Percentiles rank a stretch among this genome's conserved stretches.
Evolutionary conservation across 208 protist species (phyloP).

Genomic region (Dictyostelium gargantuum): DNA sequence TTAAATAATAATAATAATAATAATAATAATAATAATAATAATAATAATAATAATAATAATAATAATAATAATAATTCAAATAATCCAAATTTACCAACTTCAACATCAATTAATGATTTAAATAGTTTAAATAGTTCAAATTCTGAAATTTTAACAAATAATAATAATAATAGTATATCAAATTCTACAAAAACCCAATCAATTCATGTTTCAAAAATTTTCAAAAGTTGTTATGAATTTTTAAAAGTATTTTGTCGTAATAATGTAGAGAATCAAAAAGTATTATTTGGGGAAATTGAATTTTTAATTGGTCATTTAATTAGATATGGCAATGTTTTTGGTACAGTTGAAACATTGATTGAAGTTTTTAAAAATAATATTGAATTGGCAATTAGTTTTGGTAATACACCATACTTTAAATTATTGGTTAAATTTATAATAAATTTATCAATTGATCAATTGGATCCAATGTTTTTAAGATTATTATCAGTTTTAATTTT

Average conservation of each 20-base stretch:
- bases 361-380: slow-evolving; percentile 58
- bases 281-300: slow-evolving; percentile 42
- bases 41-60: not conserved
- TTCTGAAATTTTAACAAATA: not conserved
- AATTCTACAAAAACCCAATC: not conserved
- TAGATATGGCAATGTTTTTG: slow-evolving; percentile 60
- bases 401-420: slow-evolving; percentile 33
- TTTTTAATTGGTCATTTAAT: slow-evolving; percentile 58
- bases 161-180: too few relatives aligned
- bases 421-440: slow-evolving; percentile 32
- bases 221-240: slow-evolving; percentile 53
- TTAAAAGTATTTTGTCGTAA: slow-evolving; percentile 5
- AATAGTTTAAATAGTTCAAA: not conserved
- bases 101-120: not conserved
- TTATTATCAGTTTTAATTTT: slow-evolving; percentile 34
- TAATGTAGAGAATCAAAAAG: slow-evolving; percentile 6
- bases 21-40: too few relatives aligned
- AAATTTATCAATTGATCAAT: not conserved
- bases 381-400: not conserved
- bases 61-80: not conserved
- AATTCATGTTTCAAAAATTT: slow-evolving; percentile 17
- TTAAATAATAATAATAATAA: too few relatives aligned
- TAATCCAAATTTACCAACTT: not conserved
- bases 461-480: slow-evolving; percentile 16
- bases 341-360: slow-evolving; percentile 47